These are phyloP conservation scores for Chlorella ohadii DNA, from an alignment of 139 green algal species.

Conservation along the genomic window DNA sequence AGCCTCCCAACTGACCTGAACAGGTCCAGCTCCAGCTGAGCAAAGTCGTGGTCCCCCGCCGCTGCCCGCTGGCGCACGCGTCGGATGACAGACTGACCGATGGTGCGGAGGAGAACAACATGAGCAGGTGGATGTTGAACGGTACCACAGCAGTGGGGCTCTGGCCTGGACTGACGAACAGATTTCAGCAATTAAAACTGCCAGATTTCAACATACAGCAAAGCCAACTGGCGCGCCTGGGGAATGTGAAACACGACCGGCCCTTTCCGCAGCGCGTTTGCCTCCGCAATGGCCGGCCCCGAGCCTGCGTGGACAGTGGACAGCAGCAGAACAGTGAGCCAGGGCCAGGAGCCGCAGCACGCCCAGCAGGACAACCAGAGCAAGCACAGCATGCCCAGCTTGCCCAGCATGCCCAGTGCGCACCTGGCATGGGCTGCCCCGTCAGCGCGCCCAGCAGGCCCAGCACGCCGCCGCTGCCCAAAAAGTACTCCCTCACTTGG, in stretches of 20 bases:
- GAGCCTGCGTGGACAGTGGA: conserved; percentile 17
- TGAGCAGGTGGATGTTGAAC: too few species aligned
- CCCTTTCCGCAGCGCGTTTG: conserved; percentile 49
- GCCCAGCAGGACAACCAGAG: too few species aligned
- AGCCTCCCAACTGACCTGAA: too few species aligned
- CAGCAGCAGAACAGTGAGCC: too few species aligned
- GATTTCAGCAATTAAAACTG: not conserved
- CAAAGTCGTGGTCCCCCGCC: conserved; percentile 10
- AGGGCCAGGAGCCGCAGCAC: too few species aligned
- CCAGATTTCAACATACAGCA: not conserved
- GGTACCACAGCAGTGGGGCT: too few species aligned
- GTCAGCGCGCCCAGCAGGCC: conserved; percentile 50
- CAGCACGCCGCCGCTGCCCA: conserved; percentile 53
- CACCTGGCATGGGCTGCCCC: conserved; percentile 36
- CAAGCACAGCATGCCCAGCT: too few species aligned
- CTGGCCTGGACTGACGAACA: too few species aligned
- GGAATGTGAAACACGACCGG: conserved; percentile 51
- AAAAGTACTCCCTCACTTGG: conserved; percentile 41
- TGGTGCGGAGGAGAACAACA: too few species aligned
- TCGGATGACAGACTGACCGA: conserved; percentile 21
- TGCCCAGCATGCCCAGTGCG: not conserved
- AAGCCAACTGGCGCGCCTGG: not conserved
- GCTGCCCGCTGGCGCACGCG: conserved; percentile 16
- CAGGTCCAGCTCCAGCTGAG: conserved; percentile 44
- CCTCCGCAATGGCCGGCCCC: conserved; percentile 32